These are phyloP conservation scores for Ambrosiella xylebori DNA, from an alignment of 2,329 filamentous ascomycete species.

Conservation along the genomic window DNA sequence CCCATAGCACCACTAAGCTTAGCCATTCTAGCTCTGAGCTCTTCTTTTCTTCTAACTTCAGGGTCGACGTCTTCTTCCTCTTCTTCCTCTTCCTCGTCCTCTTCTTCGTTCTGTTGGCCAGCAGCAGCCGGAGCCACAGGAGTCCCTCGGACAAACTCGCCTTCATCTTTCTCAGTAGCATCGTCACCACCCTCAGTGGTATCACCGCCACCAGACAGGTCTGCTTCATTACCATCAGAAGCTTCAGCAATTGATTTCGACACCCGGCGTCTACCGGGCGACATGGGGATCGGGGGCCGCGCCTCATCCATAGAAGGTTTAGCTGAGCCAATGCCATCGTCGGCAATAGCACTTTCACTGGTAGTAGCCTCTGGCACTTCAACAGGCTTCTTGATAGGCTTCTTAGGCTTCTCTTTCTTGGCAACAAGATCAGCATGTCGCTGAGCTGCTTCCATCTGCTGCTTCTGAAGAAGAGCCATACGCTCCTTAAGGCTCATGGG, in stretches of 20 bases:
- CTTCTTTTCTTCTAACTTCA: constrained; percentile 68
- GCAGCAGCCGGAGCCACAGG: constrained; percentile 13
- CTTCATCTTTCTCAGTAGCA: constrained; percentile 29
- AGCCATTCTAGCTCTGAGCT: constrained; percentile 86
- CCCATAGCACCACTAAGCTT: constrained; percentile 98
- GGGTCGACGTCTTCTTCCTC: constrained; percentile 75
- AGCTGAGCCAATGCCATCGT: constrained; percentile 29
- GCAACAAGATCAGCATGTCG: constrained; percentile 60
- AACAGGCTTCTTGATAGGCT: constrained; percentile 43
- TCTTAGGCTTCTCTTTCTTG: constrained; percentile 81
- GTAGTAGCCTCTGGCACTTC: constrained; percentile 27
- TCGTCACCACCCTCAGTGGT: constrained; percentile 45
- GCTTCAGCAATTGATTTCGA: constrained; percentile 20
- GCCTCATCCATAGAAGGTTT: constrained; percentile 34
- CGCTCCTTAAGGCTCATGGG: constrained; percentile 86
- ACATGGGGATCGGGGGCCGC: constrained; percentile 29
- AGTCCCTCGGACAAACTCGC: background rate
- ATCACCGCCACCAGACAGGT: constrained; percentile 47
- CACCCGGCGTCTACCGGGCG: constrained; percentile 30
- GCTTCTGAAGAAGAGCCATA: constrained; percentile 82
- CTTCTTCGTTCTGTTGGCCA: constrained; percentile 19
- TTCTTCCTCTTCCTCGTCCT: constrained; percentile 24
- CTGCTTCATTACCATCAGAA: constrained; percentile 46
- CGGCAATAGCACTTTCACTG: constrained; percentile 17
- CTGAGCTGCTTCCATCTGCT: constrained; percentile 77